A percentile compares a stretch with the other conserved stretches of the same genome.
phyloP scores from a whole-genome alignment of 352 stramenopile genomes.

The Ophiocytium majus region DNA sequence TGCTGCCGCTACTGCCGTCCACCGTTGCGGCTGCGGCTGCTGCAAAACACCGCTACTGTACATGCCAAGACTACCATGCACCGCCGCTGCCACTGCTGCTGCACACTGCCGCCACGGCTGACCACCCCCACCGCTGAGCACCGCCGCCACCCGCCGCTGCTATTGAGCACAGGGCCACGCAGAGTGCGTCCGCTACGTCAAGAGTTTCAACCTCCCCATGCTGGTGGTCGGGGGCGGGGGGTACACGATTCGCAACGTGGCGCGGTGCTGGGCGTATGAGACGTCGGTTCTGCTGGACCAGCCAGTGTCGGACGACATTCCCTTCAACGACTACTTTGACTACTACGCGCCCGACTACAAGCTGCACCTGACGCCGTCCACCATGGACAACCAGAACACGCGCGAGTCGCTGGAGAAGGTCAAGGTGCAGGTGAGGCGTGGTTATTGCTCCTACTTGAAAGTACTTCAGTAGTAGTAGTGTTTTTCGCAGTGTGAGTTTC shows the following conservation, averaged over 20 bases:
- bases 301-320: conserved; percentile 85
- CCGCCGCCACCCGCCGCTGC: too few relatives aligned
- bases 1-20: too few relatives aligned
- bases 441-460: conserved; percentile 13
- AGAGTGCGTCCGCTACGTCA: conserved; percentile 74
- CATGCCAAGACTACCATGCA: too few relatives aligned
- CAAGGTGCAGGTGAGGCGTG: conserved; percentile 19
- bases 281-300: conserved; percentile 83
- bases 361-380: conserved; percentile 89
- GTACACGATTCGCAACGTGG: conserved; percentile 84
- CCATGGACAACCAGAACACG: conserved; percentile 79
- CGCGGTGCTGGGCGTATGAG: conserved; percentile 91
- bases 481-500: too few relatives aligned
- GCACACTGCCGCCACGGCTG: background rate
- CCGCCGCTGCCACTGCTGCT: background rate
- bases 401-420: conserved; percentile 34
- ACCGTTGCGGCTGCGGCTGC: too few relatives aligned
- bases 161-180: conserved; percentile 77
- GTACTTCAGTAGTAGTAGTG: too few relatives aligned
- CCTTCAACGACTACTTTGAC: conserved; percentile 99
- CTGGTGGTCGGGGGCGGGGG: conserved; percentile 76
- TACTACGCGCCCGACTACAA: conserved; percentile 98
- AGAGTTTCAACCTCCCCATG: conserved; percentile 71
- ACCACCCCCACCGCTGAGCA: conserved; percentile 48
- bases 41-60: too few relatives aligned